Conservation (phyloP, 2,329 filamentous ascomycete species). For the Sporothrix protearum region DNA sequence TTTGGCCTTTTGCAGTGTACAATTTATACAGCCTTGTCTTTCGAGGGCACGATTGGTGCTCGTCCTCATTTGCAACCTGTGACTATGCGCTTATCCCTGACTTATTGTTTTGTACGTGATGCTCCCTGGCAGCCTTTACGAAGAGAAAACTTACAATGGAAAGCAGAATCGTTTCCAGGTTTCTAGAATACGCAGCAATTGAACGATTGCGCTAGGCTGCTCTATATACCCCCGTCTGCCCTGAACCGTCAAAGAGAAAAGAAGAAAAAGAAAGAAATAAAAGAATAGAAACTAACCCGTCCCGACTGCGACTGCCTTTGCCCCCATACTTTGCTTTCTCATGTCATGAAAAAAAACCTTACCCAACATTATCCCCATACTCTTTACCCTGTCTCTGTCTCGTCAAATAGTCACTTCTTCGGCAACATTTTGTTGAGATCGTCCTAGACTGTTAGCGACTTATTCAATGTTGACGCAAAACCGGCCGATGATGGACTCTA, state of each 20-base stretch:
- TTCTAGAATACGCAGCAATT: neutral
- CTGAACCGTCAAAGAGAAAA: too few relatives aligned
- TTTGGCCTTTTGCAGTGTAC: neutral
- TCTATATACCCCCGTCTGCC: neutral
- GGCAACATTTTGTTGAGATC: slow-evolving; percentile 19
- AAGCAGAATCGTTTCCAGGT: too few relatives aligned
- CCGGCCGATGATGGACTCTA: neutral
- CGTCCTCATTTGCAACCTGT: neutral
- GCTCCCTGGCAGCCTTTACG: too few relatives aligned
- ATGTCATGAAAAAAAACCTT: neutral
- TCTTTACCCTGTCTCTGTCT: neutral
- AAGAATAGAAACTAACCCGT: neutral
- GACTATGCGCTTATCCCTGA: too few relatives aligned
- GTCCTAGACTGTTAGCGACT: slow-evolving; percentile 1
- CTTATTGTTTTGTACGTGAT: too few relatives aligned
- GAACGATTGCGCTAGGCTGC: neutral
- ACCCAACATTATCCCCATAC: neutral
- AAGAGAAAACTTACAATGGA: too few relatives aligned
- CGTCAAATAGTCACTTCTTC: neutral
- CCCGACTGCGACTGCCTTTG: too few relatives aligned
- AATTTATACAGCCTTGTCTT: neutral
- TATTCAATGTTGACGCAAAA: too few relatives aligned
- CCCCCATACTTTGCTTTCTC: neutral
- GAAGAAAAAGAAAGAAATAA: neutral
- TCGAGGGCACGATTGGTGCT: neutral